phyloP scores from a whole-genome alignment of 202 grass and related monocot species.

The Hordeum pubiflorum region DNA sequence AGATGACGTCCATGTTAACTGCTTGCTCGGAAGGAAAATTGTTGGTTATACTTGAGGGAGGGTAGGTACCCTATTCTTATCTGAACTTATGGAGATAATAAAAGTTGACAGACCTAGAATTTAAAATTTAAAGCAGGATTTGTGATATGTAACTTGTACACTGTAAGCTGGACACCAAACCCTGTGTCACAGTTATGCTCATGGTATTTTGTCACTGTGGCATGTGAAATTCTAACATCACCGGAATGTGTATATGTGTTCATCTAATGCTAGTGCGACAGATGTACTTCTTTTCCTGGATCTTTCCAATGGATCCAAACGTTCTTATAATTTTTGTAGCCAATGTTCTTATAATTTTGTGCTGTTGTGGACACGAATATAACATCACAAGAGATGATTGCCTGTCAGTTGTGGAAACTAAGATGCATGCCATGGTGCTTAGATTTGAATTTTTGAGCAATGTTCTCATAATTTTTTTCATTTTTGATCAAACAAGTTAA shows the following conservation, averaged over 20 bases:
- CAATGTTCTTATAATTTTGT: neutral
- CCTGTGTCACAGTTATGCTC: neutral
- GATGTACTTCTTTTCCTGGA: neutral
- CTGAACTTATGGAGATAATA: neutral
- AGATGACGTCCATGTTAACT: constrained; percentile 76
- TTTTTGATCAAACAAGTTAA: constrained; percentile 4
- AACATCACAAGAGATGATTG: neutral
- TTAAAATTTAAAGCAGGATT: neutral
- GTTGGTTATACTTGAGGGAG: constrained; percentile 95
- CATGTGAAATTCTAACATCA: neutral
- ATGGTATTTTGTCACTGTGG: neutral
- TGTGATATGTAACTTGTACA: neutral
- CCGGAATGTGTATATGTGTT: neutral
- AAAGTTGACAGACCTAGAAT: neutral
- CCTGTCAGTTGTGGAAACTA: neutral
- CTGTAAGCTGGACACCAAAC: neutral
- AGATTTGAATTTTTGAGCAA: neutral
- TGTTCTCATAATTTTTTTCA: neutral
- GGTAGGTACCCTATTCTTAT: constrained; percentile 36
- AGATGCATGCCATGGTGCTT: neutral
- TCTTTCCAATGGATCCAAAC: neutral
- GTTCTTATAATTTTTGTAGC: neutral
- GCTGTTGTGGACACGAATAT: neutral
- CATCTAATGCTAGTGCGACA: neutral
- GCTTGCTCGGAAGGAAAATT: constrained; percentile 60